Percentiles rank a stretch among this genome's conserved stretches.
Evolutionary conservation across 2,329 filamentous ascomycete genomes (phyloP).

Genomic region (Leptographium wingfieldii): DNA sequence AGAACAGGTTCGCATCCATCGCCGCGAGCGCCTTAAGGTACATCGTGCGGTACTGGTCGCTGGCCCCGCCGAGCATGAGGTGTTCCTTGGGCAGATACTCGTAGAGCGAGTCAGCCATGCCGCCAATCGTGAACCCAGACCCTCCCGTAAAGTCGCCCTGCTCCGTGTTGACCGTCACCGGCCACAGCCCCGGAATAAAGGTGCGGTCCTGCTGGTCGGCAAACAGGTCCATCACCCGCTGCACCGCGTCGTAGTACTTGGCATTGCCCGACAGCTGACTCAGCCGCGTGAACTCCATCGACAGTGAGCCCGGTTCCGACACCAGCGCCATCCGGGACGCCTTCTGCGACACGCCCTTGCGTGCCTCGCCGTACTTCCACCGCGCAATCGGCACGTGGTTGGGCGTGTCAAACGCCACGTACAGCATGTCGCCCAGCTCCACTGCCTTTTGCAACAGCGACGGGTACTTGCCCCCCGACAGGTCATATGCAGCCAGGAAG

Average conservation of each 20-base stretch:
- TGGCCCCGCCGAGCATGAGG: constrained; percentile 49
- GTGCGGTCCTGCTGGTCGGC: constrained; percentile 53
- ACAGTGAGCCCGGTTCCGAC: constrained; percentile 49
- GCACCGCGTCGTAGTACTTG: constrained; percentile 66
- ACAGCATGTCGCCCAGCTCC: constrained; percentile 41
- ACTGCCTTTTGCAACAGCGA: constrained; percentile 35
- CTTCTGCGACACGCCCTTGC: constrained; percentile 15
- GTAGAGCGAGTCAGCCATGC: constrained; percentile 37
- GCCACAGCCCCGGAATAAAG: constrained; percentile 61
- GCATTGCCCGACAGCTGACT: constrained; percentile 59
- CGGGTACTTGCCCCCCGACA: constrained; percentile 25
- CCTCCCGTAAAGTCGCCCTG: constrained; percentile 31
- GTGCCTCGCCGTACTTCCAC: constrained; percentile 27
- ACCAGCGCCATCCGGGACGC: constrained; percentile 25
- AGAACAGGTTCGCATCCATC: constrained; percentile 11
- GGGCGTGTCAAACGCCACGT: constrained; percentile 40
- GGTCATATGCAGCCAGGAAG: constrained; percentile 17
- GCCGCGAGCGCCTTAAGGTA: constrained; percentile 43
- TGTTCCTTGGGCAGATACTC: constrained; percentile 43
- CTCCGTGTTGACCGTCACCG: constrained; percentile 48
- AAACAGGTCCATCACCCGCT: constrained; percentile 58
- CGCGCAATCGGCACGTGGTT: constrained; percentile 37
- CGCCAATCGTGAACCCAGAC: constrained; percentile 30
- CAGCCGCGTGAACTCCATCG: constrained; percentile 62
- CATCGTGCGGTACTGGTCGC: constrained; percentile 50